Conservation (phyloP, 139 green algal genomes). For the Chlorella sp. region DNA sequence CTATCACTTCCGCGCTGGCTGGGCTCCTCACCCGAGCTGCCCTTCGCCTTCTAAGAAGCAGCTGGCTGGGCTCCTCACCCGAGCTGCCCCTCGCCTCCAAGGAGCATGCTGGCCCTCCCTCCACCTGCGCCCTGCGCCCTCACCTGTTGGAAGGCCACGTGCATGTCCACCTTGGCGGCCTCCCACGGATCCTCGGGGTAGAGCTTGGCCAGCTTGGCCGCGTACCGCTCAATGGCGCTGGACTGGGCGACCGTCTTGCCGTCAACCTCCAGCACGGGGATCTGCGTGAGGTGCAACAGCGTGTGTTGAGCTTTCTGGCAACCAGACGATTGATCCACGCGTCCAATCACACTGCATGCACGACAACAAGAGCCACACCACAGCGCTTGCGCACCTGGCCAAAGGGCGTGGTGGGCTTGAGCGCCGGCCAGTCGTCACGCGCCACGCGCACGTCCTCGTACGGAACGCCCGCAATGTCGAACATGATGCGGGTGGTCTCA, state of each 20-base stretch:
- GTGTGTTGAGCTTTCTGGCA: no score
- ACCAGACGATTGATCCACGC: no score
- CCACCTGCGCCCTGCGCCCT: not conserved
- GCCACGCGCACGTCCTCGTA: not conserved
- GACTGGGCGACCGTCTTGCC: conserved; percentile 35
- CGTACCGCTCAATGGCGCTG: conserved; percentile 25
- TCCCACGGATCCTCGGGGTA: conserved; percentile 7
- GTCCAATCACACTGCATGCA: no score
- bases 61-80: no score
- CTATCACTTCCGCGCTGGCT: no score
- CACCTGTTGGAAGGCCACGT: not conserved
- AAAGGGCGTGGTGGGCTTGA: conserved; percentile 6
- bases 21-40: no score
- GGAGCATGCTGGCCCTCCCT: no score
- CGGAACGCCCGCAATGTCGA: not conserved
- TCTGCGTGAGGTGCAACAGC: not conserved
- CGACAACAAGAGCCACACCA: no score
- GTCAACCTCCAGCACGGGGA: conserved; percentile 39
- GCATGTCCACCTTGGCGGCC: conserved; percentile 4
- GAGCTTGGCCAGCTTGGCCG: conserved; percentile 23
- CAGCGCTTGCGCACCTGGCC: conserved; percentile 3
- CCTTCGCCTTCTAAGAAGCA: no score
- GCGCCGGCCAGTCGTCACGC: not conserved
- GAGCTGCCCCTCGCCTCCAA: no score
- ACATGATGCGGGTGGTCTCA: not conserved